A percentile compares a stretch with the other conserved stretches of the same genome.
Conservation (phyloP, 495 filamentous ascomycete genomes). For the Amorphotheca resinae region DNA sequence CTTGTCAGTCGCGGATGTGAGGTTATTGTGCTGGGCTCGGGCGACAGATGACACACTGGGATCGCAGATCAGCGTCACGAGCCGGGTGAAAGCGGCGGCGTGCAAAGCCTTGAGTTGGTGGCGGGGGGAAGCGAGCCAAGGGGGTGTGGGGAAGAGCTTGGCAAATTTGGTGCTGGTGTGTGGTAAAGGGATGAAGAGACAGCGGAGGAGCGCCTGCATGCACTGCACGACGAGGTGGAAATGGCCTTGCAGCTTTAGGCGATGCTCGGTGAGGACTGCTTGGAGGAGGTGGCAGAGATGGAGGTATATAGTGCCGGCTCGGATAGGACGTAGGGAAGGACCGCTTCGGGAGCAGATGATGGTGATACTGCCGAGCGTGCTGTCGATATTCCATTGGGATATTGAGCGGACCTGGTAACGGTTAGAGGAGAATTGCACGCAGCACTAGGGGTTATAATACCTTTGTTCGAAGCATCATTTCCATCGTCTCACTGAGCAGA, state of each 20-base stretch:
- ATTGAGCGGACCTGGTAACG: slow-evolving; percentile 34
- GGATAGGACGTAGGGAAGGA: slow-evolving; percentile 26
- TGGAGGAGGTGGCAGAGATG: slow-evolving; percentile 47
- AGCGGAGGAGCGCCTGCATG: slow-evolving; percentile 50
- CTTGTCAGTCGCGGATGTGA: slow-evolving; percentile 66
- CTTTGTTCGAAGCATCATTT: slow-evolving; percentile 44
- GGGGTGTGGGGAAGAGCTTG: slow-evolving; percentile 20
- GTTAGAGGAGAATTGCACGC: slow-evolving; percentile 5
- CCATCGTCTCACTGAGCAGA: slow-evolving; percentile 40
- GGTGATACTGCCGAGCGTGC: slow-evolving; percentile 43
- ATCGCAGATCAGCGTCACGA: slow-evolving; percentile 67
- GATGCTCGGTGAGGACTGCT: slow-evolving; percentile 43
- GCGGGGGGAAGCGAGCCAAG: slow-evolving; percentile 32
- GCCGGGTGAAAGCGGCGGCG: slow-evolving; percentile 51
- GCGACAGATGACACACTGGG: slow-evolving; percentile 63
- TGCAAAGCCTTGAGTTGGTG: slow-evolving; percentile 32
- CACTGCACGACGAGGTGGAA: slow-evolving; percentile 56
- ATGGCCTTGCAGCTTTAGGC: slow-evolving; percentile 53
- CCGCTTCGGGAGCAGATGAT: slow-evolving; percentile 35
- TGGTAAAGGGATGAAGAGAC: slow-evolving; percentile 45
- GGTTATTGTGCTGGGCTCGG: slow-evolving; percentile 29
- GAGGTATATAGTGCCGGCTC: slow-evolving; percentile 43
- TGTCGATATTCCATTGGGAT: slow-evolving; percentile 60
- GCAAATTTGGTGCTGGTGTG: slow-evolving; percentile 27
- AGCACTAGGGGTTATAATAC: slow-evolving; percentile 9